phyloP scores from a whole-genome alignment of 2,329 filamentous ascomycete genomes.

The Elsinoe perseae region DNA sequence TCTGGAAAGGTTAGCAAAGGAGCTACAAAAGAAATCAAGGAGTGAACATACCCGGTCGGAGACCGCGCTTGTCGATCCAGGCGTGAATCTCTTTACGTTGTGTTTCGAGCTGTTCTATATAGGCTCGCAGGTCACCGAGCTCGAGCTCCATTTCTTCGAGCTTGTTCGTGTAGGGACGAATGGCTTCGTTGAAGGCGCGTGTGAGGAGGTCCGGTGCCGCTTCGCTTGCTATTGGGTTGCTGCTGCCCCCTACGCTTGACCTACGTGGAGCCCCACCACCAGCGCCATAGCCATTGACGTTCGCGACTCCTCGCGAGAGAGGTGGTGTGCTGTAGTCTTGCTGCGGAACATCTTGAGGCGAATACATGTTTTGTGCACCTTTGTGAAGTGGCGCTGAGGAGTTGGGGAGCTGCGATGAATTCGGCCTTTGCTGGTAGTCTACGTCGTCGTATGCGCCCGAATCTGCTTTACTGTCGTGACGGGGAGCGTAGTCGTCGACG shows the following conservation, averaged over 20 bases:
- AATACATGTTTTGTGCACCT: conserved; percentile 24
- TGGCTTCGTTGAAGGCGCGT: conserved; percentile 47
- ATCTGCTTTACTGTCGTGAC: conserved; percentile 37
- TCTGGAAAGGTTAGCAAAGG: conserved; percentile 30
- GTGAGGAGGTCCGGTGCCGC: conserved; percentile 45
- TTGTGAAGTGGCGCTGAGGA: conserved; percentile 21
- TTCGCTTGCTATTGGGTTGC: conserved; percentile 24
- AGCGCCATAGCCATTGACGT: conserved; percentile 23
- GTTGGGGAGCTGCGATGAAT: conserved; percentile 32
- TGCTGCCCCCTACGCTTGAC: conserved; percentile 1
- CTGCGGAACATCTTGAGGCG: conserved; percentile 17
- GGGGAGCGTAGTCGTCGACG: conserved; percentile 40
- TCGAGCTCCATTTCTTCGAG: conserved; percentile 46
- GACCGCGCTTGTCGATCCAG: conserved; percentile 49
- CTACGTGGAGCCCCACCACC: conserved; percentile 16
- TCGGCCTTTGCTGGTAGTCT: conserved; percentile 33
- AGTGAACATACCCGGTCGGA: conserved; percentile 42
- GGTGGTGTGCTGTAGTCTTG: conserved; percentile 17
- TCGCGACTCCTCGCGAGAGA: conserved; percentile 14
- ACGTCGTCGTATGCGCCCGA: conserved; percentile 39
- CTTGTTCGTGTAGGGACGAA: conserved; percentile 46
- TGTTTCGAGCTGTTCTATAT: conserved; percentile 45
- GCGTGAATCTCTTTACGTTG: conserved; percentile 46
- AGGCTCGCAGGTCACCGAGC: conserved; percentile 43
- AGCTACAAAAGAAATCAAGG: conserved; percentile 1